phyloP scores from a whole-genome alignment of 345 rosid genomes.

The Gossypium bickii region DNA sequence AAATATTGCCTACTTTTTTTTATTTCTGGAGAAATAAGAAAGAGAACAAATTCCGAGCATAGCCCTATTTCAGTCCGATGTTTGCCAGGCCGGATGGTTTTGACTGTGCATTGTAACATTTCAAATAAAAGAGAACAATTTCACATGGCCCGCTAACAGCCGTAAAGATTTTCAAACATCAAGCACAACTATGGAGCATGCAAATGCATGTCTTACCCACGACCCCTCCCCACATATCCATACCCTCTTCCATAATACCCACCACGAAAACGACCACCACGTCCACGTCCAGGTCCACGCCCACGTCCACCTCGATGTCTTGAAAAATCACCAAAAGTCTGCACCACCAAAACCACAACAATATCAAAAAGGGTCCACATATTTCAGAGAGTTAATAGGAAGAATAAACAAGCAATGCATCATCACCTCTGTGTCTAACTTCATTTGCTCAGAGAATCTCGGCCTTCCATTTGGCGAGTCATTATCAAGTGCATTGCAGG shows the following conservation, averaged over 20 bases:
- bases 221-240: slow-evolving; percentile 35
- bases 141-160: slow-evolving; percentile 23
- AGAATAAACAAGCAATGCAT: not conserved
- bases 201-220: slow-evolving; percentile 27
- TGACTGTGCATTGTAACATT: not conserved
- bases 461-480: slow-evolving; percentile 65
- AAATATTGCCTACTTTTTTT: not conserved
- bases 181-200: slow-evolving; percentile 21
- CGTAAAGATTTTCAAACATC: not conserved
- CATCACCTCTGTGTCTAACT: slow-evolving; percentile 80
- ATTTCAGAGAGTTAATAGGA: not conserved
- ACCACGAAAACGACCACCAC: slow-evolving; percentile 43
- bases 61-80: slow-evolving; percentile 10
- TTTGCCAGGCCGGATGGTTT: not conserved
- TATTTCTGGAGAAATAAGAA: not conserved
- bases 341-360: slow-evolving; percentile 16
- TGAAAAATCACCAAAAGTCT: slow-evolving; percentile 74
- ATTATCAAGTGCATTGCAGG: slow-evolving; percentile 43
- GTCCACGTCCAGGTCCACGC: slow-evolving; percentile 34
- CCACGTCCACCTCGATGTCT: slow-evolving; percentile 48
- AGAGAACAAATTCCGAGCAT: slow-evolving; percentile 1
- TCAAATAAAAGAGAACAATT: slow-evolving; percentile 13
- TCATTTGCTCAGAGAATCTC: slow-evolving; percentile 79
- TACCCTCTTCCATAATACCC: slow-evolving; percentile 42
- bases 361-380: not conserved